Evolutionary conservation across 2,329 filamentous ascomycete genomes (phyloP), one percentile per base, ranked within the genome.

Genomic region (Colletotrichum lini): DNA sequence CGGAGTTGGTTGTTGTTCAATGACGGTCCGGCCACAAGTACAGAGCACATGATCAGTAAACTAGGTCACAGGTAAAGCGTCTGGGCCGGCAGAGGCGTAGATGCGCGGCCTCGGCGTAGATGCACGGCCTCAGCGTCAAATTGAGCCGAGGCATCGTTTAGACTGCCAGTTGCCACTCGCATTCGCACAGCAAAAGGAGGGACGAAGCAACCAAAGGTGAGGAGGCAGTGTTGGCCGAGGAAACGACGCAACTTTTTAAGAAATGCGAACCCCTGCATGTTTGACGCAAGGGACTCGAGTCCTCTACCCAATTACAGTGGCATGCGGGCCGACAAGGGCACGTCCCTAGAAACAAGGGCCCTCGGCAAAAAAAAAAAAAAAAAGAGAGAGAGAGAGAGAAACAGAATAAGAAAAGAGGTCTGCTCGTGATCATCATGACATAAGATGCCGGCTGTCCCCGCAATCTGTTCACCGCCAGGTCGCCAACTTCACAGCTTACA

Each of bases 181-280:
- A 68, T 57, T 64, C 59, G 59, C 47, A 45, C 53, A 10, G 15
- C 38, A 21, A 42, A 42, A 12, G 42, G n/a, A 54, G 10, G 15
- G 35, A 21, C 50, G 30, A 38, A 38, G n/a, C 35, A 50, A 21
- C 67, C 49, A 50, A 9, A 66, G 42, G 40, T n/a, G n/a, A n/a
- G 61, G 62, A 50, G 49, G 50, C n/a, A 35, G 44, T 2, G 35
- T 38, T 38, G n/a, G 12, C 44, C 16, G 38, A 54, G 38, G 45
- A 30, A 60, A 4, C 12, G 26, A 56, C 21, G 44, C 40, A 47
- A 21, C 35, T 56, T n/a, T 4, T 16, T 2, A 65, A 70, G 56
- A 56, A 63, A 67, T 66, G 67, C 63, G 54, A 61, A 13, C 53
- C 63, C 67, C 63, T 67, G 67, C 50, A 61, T 61, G 35, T 21